Evolutionary conservation across 805 yeast genomes (phyloP).

Genomic region (Diddensiella transvaalensis): DNA sequence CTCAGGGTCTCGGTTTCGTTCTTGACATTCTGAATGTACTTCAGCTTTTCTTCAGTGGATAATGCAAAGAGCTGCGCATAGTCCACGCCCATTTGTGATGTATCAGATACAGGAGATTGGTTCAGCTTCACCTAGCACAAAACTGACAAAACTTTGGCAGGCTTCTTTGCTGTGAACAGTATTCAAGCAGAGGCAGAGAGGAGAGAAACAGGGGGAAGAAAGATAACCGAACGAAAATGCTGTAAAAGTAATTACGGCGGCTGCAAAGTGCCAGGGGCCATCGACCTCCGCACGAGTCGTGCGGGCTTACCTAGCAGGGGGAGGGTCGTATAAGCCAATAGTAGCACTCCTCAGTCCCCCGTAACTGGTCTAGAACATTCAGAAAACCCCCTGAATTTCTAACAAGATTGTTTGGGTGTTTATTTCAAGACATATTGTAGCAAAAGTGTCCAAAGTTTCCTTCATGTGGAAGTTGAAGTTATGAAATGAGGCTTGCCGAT

Average conservation of each 20-base stretch:
- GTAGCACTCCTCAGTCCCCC: no score
- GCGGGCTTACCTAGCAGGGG: no score
- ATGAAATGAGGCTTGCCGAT: constrained; percentile 2
- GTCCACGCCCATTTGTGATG: neutral
- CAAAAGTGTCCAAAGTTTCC: neutral
- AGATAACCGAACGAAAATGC: neutral
- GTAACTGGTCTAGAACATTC: no score
- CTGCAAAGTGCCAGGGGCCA: no score
- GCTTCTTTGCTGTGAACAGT: neutral
- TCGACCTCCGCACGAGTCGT: no score
- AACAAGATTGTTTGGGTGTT: no score
- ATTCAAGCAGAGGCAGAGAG: neutral
- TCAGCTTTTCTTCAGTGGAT: constrained; percentile 9
- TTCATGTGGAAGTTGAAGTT: neutral
- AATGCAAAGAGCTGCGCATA: constrained; percentile 1
- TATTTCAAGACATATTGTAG: no score
- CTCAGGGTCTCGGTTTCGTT: constrained; percentile 18
- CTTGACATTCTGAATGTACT: constrained; percentile 7
- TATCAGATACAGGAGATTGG: no score
- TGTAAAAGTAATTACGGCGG: no score
- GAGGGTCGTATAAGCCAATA: no score
- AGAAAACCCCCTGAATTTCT: neutral
- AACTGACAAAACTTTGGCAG: neutral
- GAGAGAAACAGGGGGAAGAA: neutral
- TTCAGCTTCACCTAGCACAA: no score